Evolutionary conservation across 768 basidiomycete species (phyloP), one percentile per base, ranked within the genome.

Genomic region (Tricholoma hemisulphureum): DNA sequence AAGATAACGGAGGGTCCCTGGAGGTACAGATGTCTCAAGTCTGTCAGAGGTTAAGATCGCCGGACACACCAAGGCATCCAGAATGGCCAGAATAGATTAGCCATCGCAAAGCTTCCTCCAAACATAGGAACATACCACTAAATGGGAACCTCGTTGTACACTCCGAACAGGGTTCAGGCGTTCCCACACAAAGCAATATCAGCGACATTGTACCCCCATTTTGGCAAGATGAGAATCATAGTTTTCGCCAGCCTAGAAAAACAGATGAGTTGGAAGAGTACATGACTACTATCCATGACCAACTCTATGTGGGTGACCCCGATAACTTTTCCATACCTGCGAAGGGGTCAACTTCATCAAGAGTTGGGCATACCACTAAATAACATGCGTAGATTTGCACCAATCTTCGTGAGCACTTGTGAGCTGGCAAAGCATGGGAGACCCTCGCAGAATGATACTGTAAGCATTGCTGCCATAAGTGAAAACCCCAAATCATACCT

Each of bases 191-290:
- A 26, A n/a, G 43, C 31, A 2, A 41, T 18, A 4, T 31, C 0
- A 53, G n/a, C 11, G 14, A 26, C 6, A 35, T 31, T 2, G 11
- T 4, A 68, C 73, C 68, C 78, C 75, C 84, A 86, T 85, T 65
- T 83, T 79, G n/a, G 70, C 71, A 32, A 81, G 78, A 66, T 86
- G 85, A 28, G 81, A 79, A 59, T 86, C 84, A 28, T 78, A 72
- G 46, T 52, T 71, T 46, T 76, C 74, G 11, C 72, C 74, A 4
- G 67, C 65, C 63, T 71, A 51, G 16, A 11, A 41, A 37, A 32
- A 24, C 18, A 26, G 26, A n/a, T 34, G 20, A 53, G 48, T 20
- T 26, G 29, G 14, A 20, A 31, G 14, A 14, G 24, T 3, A 24
- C 8, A 6, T 11, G 14, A 14, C 4, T 7, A 18, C 6, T 20